Evolutionary conservation across 2,329 filamentous ascomycete species (phyloP), one percentile per base, ranked within the genome.

Genomic region (Ilyonectria sp.): DNA sequence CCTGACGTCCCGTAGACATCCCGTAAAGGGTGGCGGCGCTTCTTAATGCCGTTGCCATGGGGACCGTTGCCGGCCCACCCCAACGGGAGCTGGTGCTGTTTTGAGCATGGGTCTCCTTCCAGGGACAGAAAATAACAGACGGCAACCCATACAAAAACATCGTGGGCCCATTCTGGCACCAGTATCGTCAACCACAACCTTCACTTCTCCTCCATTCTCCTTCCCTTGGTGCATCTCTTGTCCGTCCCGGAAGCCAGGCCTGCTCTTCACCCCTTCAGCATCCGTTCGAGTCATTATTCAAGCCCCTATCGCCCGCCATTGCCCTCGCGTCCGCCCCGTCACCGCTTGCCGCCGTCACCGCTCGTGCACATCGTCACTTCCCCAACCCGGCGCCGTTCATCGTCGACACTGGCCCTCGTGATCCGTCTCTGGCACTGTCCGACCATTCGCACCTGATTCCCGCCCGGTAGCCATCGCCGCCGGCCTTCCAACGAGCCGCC

Each of bases 141-240:
- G 43, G 69, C 62, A 68, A 54, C 65, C 68, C 70, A 68, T 79
- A 79, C 76, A 77, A 79, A 77, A 79, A 76, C 78, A 78, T 76
- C 76, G 70, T 72, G 70, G 71, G 67, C 72, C 72, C 70, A 70
- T 67, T 69, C 69, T 57, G 56, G 65, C 64, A 63, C 64, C 62
- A 54, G 62, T 68, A 65, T 69, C 63, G 60, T 67, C 65, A 75
- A 71, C 70, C 70, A 70, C 70, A 62, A 69, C 64, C 64, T 72
- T 71, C 60, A 65, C 70, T 73, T 72, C 69, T 65, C 52, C 58
- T 56, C 52, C 61, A 53, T 67, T 69, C 69, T 52, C 49, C 63
- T 56, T 69, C 62, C 59, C 67, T 57, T 69, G 66, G 63, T 67
- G 69, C 63, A 63, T 71, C 64, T 68, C 65, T 65, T 56, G 70